Conservation (phyloP, 129 eudicot species). For the Flaveria trinervia region DNA sequence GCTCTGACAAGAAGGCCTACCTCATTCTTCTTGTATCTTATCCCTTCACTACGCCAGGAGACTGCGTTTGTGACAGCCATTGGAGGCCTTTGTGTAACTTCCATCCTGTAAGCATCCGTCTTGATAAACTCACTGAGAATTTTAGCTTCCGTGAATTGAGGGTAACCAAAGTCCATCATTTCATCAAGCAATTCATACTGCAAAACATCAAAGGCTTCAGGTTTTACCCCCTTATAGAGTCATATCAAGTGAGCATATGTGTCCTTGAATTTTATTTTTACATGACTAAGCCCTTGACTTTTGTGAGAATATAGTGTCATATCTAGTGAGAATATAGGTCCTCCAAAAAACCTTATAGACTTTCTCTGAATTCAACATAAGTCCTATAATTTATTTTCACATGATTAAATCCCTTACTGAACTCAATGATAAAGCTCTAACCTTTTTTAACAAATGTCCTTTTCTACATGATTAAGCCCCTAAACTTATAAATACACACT, state of each 20-base stretch:
- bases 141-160: slow-evolving; percentile 98
- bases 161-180: slow-evolving; percentile 99
- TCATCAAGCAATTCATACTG: slow-evolving; percentile 98
- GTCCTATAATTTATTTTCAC: background rate
- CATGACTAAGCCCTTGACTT: background rate
- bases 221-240: background rate
- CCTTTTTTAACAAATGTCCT: slow-evolving; percentile 1
- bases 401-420: background rate
- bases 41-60: slow-evolving; percentile 99
- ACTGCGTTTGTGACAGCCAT: slow-evolving; percentile 99
- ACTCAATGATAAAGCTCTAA: background rate
- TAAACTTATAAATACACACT: background rate
- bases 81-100: slow-evolving; percentile 95
- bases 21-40: slow-evolving; percentile 90
- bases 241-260: background rate
- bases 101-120: slow-evolving; percentile 99
- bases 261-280: background rate
- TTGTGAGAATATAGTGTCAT: slow-evolving; percentile 4
- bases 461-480: background rate
- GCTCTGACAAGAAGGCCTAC: slow-evolving; percentile 37
- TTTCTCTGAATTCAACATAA: background rate
- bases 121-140: slow-evolving; percentile 97
- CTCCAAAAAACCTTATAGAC: background rate
- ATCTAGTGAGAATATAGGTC: background rate
- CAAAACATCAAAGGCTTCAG: slow-evolving; percentile 36